Evolutionary conservation across 2,329 filamentous ascomycete genomes (phyloP).

Genomic region (Beauveria medogensis): DNA sequence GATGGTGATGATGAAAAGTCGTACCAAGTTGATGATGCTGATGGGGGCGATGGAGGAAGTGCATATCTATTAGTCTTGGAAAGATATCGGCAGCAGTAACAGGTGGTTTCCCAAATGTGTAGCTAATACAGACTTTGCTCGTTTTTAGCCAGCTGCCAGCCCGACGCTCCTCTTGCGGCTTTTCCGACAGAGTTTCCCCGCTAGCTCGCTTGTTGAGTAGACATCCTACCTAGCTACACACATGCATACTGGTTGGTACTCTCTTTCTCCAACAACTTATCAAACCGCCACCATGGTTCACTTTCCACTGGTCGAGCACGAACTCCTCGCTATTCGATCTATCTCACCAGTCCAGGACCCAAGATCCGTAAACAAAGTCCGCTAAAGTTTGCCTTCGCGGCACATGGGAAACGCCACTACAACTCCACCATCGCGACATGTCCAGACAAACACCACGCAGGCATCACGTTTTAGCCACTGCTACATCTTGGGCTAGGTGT

Average conservation of each 20-base stretch:
- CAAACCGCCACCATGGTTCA: background rate
- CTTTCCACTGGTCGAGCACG: background rate
- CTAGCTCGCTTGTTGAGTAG: background rate
- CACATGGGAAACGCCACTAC: conserved; percentile 1
- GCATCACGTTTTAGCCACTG: conserved; percentile 4
- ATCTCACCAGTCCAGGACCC: too few relatives aligned
- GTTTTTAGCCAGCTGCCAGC: background rate
- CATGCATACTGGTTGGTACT: background rate
- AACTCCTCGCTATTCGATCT: background rate
- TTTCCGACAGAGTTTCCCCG: background rate
- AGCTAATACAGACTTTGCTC: too few relatives aligned
- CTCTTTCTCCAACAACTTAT: background rate
- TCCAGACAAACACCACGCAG: conserved; percentile 5
- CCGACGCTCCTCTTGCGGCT: background rate
- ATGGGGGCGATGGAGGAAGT: background rate
- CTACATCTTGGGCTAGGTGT: background rate
- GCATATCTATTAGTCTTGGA: background rate
- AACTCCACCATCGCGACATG: conserved; percentile 9
- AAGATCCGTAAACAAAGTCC: background rate
- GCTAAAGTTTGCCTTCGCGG: conserved; percentile 4
- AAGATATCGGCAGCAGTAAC: background rate
- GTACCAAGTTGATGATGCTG: background rate
- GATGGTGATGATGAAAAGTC: background rate
- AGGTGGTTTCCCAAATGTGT: background rate
- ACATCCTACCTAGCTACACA: background rate